These are phyloP conservation scores for Adansonia grandidieri DNA, from an alignment of 441 rosid genomes.

Conservation along the genomic window DNA sequence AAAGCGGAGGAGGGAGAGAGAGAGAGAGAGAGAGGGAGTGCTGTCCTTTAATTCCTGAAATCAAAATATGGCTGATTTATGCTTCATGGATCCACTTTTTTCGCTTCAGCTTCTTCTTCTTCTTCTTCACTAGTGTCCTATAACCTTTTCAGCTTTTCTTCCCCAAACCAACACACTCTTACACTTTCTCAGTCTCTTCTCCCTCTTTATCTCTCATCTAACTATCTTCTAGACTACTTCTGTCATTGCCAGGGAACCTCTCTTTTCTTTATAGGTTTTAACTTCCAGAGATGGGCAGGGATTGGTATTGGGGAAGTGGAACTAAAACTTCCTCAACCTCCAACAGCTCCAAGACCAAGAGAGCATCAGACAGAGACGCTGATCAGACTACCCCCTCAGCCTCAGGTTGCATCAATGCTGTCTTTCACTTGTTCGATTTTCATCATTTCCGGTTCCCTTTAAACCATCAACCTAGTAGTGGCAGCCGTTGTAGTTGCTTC, in stretches of 20 bases:
- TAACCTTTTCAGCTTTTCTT: slow-evolving; percentile 19
- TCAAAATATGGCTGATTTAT: slow-evolving; percentile 28
- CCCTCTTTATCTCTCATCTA: too few relatives aligned
- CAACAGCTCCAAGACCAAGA: slow-evolving; percentile 24
- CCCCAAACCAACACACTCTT: slow-evolving; percentile 8
- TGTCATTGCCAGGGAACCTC: slow-evolving; percentile 18
- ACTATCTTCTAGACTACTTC: background rate
- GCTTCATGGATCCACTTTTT: slow-evolving; percentile 49
- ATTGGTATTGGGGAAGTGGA: slow-evolving; percentile 51
- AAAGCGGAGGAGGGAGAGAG: too few relatives aligned
- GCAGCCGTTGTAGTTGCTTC: slow-evolving; percentile 25
- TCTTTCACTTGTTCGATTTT: slow-evolving; percentile 76
- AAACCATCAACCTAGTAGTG: slow-evolving; percentile 39
- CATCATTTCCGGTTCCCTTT: slow-evolving; percentile 55
- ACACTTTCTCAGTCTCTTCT: background rate
- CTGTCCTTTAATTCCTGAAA: slow-evolving; percentile 24
- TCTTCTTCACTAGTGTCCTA: slow-evolving; percentile 29
- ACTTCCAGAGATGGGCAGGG: slow-evolving; percentile 52
- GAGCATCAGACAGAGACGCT: slow-evolving; percentile 22
- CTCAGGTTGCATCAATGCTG: slow-evolving; percentile 78
- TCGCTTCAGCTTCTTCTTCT: slow-evolving; percentile 1
- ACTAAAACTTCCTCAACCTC: slow-evolving; percentile 31
- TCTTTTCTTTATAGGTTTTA: background rate
- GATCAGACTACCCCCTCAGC: slow-evolving; percentile 21
- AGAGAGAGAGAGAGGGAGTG: too few relatives aligned